These are phyloP conservation scores for Hymenoscyphus scutula DNA, from an alignment of 2,329 filamentous ascomycete genomes.

Conservation along the genomic window DNA sequence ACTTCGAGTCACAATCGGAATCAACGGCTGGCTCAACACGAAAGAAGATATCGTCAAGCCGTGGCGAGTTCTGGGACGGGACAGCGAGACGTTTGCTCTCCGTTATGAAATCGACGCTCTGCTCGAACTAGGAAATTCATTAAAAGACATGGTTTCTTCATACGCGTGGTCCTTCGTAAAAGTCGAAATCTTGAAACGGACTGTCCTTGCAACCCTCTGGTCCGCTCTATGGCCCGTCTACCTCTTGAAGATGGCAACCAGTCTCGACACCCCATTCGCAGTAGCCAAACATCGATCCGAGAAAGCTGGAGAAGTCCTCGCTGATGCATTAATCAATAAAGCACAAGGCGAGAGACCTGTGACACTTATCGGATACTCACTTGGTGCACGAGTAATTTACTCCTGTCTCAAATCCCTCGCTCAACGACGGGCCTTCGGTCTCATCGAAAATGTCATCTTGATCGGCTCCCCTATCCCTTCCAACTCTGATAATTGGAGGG, in stretches of 20 bases:
- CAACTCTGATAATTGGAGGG: slow-evolving; percentile 69
- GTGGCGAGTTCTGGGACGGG: slow-evolving; percentile 70
- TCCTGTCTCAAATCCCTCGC: slow-evolving; percentile 60
- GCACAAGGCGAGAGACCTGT: slow-evolving; percentile 64
- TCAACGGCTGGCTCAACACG: slow-evolving; percentile 80
- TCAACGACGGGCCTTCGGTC: slow-evolving; percentile 59
- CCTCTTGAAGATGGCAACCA: slow-evolving; percentile 48
- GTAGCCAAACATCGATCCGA: slow-evolving; percentile 57
- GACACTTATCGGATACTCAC: slow-evolving; percentile 59
- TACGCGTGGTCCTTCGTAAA: slow-evolving; percentile 61
- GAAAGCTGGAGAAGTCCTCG: slow-evolving; percentile 60
- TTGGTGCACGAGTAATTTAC: slow-evolving; percentile 62
- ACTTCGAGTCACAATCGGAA: slow-evolving; percentile 77
- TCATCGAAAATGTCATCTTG: slow-evolving; percentile 66
- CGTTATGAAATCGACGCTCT: slow-evolving; percentile 79
- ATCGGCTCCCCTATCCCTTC: slow-evolving; percentile 81
- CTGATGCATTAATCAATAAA: slow-evolving; percentile 72
- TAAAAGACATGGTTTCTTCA: slow-evolving; percentile 63
- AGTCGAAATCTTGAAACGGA: slow-evolving; percentile 58
- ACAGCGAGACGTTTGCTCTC: slow-evolving; percentile 79
- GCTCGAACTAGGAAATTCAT: slow-evolving; percentile 70
- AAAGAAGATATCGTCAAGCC: slow-evolving; percentile 75
- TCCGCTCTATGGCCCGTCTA: slow-evolving; percentile 50
- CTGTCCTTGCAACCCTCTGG: slow-evolving; percentile 44
- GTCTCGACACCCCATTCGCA: slow-evolving; percentile 62